Evolutionary conservation across 78 protist species (phyloP).

Genomic region (Protostelium mycophagum): DNA sequence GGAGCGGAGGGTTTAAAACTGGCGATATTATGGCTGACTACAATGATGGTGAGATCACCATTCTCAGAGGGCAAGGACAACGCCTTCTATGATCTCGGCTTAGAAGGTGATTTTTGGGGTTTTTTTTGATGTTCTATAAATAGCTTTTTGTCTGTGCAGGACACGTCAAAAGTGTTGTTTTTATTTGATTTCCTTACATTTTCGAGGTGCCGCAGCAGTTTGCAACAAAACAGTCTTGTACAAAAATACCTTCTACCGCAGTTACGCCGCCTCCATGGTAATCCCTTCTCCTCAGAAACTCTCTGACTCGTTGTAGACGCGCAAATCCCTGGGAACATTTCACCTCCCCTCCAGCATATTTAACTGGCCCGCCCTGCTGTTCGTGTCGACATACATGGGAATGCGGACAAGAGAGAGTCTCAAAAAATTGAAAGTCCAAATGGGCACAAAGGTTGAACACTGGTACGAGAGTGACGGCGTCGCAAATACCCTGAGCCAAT

Average conservation of each 20-base stretch:
- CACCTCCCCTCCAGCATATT: not conserved
- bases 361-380: not conserved
- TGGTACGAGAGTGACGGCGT: not conserved
- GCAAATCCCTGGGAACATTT: not conserved
- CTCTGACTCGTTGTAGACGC: no score
- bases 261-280: constrained; percentile 1
- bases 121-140: no score
- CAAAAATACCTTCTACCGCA: not conserved
- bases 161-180: no score
- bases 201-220: no score
- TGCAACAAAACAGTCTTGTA: not conserved
- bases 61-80: not conserved
- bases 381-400: not conserved
- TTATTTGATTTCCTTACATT: no score
- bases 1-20: not conserved
- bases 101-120: not conserved
- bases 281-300: not conserved
- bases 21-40: not conserved
- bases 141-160: no score
- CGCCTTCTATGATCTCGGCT: not conserved
- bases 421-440: not conserved
- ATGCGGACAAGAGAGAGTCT: not conserved
- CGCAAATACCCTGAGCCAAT: not conserved
- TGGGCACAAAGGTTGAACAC: not conserved
- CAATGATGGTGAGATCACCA: not conserved